Evolutionary conservation across 208 protist species (phyloP).

Genomic region (Acanthamoeba comandoni): DNA sequence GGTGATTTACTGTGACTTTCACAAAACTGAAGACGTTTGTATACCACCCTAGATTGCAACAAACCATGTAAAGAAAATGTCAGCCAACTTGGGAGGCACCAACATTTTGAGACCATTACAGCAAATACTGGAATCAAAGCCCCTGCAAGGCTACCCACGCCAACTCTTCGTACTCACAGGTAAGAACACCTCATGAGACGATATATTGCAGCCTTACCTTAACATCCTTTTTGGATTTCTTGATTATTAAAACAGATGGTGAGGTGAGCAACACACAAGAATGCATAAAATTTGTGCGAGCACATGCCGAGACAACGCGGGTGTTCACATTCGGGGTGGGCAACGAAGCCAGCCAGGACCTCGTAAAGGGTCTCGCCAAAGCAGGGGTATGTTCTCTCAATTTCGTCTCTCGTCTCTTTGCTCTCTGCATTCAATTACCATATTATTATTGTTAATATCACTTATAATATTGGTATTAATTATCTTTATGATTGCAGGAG

Average conservation of each 20-base stretch:
- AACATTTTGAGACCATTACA: slow-evolving; percentile 59
- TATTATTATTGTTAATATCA: not conserved
- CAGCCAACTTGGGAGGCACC: slow-evolving; percentile 60
- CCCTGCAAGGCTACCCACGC: slow-evolving; percentile 64
- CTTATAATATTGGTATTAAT: not conserved
- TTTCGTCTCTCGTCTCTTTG: too few relatives aligned
- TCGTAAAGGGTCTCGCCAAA: slow-evolving; percentile 47
- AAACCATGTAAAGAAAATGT: slow-evolving; percentile 12
- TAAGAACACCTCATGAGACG: not conserved
- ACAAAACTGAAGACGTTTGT: not conserved
- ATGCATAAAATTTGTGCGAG: slow-evolving; percentile 75
- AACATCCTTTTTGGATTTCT: too few relatives aligned
- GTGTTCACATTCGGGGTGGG: slow-evolving; percentile 78
- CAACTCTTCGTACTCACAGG: slow-evolving; percentile 77
- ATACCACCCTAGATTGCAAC: not conserved
- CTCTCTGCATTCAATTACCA: not conserved
- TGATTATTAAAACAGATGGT: slow-evolving; percentile 19
- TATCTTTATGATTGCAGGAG: not conserved
- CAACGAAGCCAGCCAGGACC: not conserved
- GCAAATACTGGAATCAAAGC: not conserved
- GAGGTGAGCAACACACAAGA: slow-evolving; percentile 49
- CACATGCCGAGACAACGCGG: slow-evolving; percentile 72
- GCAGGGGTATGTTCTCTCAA: slow-evolving; percentile 12
- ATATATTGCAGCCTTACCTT: not conserved
- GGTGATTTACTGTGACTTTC: not conserved